Evolutionary conservation across 2,329 filamentous ascomycete species (phyloP).

Genomic region (Alternaria alternata): DNA sequence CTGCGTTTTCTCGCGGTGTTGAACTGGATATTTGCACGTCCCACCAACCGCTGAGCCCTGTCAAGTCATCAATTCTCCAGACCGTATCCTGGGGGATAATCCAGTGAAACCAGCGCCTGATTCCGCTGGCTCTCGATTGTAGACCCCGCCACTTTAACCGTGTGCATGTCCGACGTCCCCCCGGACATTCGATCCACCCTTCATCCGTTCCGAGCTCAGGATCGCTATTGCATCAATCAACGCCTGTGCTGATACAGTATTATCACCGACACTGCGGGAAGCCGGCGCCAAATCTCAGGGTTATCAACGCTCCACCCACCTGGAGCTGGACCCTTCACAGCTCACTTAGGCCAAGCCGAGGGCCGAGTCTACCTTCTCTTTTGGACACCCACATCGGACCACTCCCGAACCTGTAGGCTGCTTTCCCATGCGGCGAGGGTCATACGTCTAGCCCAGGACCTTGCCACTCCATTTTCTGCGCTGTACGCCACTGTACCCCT

Average conservation of each 20-base stretch:
- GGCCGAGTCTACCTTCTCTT: slow-evolving; percentile 23
- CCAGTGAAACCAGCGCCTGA: slow-evolving; percentile 6
- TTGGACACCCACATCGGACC: slow-evolving; percentile 19
- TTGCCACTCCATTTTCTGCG: slow-evolving; percentile 24
- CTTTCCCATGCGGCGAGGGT: slow-evolving; percentile 32
- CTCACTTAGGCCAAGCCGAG: slow-evolving; percentile 27
- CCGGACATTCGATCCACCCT: slow-evolving; percentile 15
- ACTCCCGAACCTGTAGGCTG: slow-evolving; percentile 33
- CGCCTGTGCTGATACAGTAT: slow-evolving; percentile 21
- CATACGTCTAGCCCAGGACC: slow-evolving; percentile 21
- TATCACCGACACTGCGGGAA: slow-evolving; percentile 25
- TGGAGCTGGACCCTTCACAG: slow-evolving; percentile 33
- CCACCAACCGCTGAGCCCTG: slow-evolving; percentile 18
- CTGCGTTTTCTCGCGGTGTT: slow-evolving; percentile 19
- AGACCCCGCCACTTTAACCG: slow-evolving; percentile 17
- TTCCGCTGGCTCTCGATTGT: slow-evolving; percentile 7
- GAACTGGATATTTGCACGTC: slow-evolving; percentile 18
- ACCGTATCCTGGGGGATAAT: slow-evolving; percentile 8
- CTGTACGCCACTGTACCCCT: slow-evolving; percentile 36
- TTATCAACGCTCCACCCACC: slow-evolving; percentile 29
- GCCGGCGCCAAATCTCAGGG: slow-evolving; percentile 27
- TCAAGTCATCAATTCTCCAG: neutral
- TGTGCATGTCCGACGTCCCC: slow-evolving; percentile 8
- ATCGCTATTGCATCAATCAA: slow-evolving; percentile 25
- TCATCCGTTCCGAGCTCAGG: slow-evolving; percentile 16